Base-by-base conservation (phyloP, 768 basidiomycete species). In the Tylopilus felleus region DNA sequence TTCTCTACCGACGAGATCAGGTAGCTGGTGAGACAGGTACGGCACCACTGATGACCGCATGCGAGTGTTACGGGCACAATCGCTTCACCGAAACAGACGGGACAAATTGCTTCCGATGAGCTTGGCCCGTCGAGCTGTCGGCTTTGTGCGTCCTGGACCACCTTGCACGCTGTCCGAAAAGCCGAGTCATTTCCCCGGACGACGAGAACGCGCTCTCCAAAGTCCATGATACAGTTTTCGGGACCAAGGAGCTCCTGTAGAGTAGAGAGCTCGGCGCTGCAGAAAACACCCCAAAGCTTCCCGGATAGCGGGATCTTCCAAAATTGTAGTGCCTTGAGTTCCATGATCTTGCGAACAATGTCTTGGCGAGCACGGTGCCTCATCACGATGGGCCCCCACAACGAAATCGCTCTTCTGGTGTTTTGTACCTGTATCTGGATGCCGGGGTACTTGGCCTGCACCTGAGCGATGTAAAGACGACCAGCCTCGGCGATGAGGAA, bases 21-120 rank as follows among this genome's bases (percentile, higher is more conserved):
- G 63, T 88, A 91, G 28, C 74, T 68, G 8, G 67, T 60, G 21
- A 92, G 64, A 64, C 90, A 93, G 4, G 73, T 55, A 35, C 78
- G 77, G 64, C 90, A 92, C 80, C 83, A 90, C 1, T 61, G 61
- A 65, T 93, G 89, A 2, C 85, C 81, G 57, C 90, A 93, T 10
- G 64, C 66, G 1, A 90, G 74, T 12, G 73, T 73, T 4, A 83
- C 65, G 0, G 85, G 84, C 1, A 75, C 66, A 0, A 77, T 70
- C 1, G 78, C 77, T 40, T 80, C 75, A 50, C 77, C 77, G 53
- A 90, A 80, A 65, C 90, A 93, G 4, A 90, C 83, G 0, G 90
- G 89, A 60, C 90, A 93, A 9, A 65, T 62, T 13, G 52, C 65
- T 19, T 53, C 59, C 36, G 57, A 66, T 27, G 44, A 42, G 14